Base-by-base conservation (phyloP, 768 basidiomycete species). In the Mycena albidolilacea region DNA sequence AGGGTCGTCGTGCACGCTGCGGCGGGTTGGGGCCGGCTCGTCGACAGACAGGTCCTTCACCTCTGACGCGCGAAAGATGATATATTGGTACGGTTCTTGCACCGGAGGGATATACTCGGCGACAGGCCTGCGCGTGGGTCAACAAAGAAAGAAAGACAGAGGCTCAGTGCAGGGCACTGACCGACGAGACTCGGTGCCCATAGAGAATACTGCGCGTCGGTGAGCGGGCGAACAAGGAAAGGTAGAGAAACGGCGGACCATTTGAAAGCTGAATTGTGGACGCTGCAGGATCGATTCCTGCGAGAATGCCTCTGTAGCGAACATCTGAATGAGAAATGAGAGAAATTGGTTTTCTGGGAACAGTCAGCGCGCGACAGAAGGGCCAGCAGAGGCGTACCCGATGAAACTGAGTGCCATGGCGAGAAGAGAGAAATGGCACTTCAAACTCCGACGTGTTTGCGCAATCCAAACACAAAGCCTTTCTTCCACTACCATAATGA, bases 261-360 rank as follows among this genome's bases (percentile, higher is more conserved):
- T 95, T 95, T 41, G 93, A 94, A 46, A 96, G 88, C 80, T 94
- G 93, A 75, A 97, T 96, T 5, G 95, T 97, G 12, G 94, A 95
- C 62, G 93, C 93, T 73, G 85, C 89, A 43, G 95, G 92, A 84
- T 96, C 94, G 78, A 97, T 95, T 48, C 94, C 94, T 61, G 93
- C 93, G 59, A 97, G 87, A 73, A 94, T 95, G 72, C 95, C 95
- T 75, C 94, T 89, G 84, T 96, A 97, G 68, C 95, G 92, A 72
- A 96, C 93, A 89, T 95, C 95, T 63, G 94, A 95, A 81, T 95
- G 93, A 70, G 95, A 96, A 81, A 95, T 93, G 79, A 97, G 91
- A 69, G 95, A 95, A 70, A 97, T 96, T 11, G 93, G 90, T 87
- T 95, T 95, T 81, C 94, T 95, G 82, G 7, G 17, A 2, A 19